A percentile compares a stretch with the other conserved stretches of the same genome.
These are phyloP conservation scores for Paraconiothyrium brasiliense DNA, from an alignment of 2,329 filamentous ascomycete species.

Conservation along the genomic window DNA sequence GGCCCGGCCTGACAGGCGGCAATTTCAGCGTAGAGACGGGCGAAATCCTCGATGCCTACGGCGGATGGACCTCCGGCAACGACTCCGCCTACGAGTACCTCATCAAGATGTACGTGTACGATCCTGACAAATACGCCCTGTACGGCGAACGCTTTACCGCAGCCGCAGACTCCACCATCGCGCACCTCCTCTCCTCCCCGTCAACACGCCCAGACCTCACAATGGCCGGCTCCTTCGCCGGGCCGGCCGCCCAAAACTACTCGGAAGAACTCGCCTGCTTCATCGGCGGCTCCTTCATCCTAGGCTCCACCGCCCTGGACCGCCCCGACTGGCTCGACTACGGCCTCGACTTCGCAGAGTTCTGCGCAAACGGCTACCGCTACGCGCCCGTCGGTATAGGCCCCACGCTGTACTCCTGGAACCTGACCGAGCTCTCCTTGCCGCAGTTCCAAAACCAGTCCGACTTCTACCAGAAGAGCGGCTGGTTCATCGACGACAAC, in stretches of 20 bases:
- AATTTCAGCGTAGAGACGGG: slow-evolving; percentile 37
- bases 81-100: slow-evolving; percentile 48
- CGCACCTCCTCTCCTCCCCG: slow-evolving; percentile 37
- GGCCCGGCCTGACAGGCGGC: slow-evolving; percentile 40
- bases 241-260: slow-evolving; percentile 22
- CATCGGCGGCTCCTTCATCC: slow-evolving; percentile 45
- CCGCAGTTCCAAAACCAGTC: slow-evolving; percentile 23
- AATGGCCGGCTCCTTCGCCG: slow-evolving; percentile 37
- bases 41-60: slow-evolving; percentile 33
- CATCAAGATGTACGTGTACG: slow-evolving; percentile 46
- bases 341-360: slow-evolving; percentile 39
- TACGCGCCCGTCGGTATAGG: slow-evolving; percentile 36
- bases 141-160: slow-evolving; percentile 41
- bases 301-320: slow-evolving; percentile 38
- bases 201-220: slow-evolving; percentile 41
- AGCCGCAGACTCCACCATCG: slow-evolving; percentile 43
- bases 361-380: slow-evolving; percentile 30
- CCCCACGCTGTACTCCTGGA: slow-evolving; percentile 39
- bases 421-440: slow-evolving; percentile 22
- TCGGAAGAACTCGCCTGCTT: slow-evolving; percentile 43
- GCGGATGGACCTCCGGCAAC: slow-evolving; percentile 43
- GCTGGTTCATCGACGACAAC: slow-evolving; percentile 30
- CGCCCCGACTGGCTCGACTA: slow-evolving; percentile 37
- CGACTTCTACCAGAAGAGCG: slow-evolving; percentile 22
- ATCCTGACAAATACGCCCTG: slow-evolving; percentile 30